Base-by-base conservation (phyloP, 116 monocot species). In the Posidonia oceanica region DNA sequence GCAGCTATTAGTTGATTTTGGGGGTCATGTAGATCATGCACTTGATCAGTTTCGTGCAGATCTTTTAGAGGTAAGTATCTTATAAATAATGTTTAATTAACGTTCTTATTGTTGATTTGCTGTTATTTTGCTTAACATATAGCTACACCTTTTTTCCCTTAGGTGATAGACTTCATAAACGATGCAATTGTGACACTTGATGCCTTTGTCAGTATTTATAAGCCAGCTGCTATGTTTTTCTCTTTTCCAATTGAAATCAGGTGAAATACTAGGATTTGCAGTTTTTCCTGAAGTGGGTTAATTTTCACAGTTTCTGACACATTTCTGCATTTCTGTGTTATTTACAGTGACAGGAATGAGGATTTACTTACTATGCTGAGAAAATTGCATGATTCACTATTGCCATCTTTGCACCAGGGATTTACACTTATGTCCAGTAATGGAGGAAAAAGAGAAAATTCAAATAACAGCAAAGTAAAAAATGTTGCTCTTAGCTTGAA, bases 81-180 rank as follows among this genome's bases (percentile, higher is more conserved):
- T 29, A 59, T 39, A 59, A 14, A 54, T 36, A 54, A 7, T 67
- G 53, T 3, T 61, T 53, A 54, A 17, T 53, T 40, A 15, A 17
- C 4, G 36, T 60, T 14, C 70, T 29, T 29, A 10, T 0, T 63
- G 52, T 39, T 39, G 62, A 48, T 60, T 29, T 55, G 29, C 37
- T 37, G 29, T 2, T 42, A 36, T 71, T 65, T 54, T 38, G 22
- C 14, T 78, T 67, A 7, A 57, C 39, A 54, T n/a, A 54, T 56
- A 40, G 53, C 16, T 52, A 23, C 40, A 36, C 13, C 44, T 59
- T 66, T 77, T 29, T 40, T 66, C 4, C 38, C 18, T 73, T 69
- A 96, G 96, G 91, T 96, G 44, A 71, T 96, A 67, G 96, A 96
- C 80, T 96, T 88, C 75, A 82, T 96, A 74, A 96, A 96, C 76